phyloP scores from a whole-genome alignment of 2,329 filamentous ascomycete genomes.

The Colletotrichum australisinense region DNA sequence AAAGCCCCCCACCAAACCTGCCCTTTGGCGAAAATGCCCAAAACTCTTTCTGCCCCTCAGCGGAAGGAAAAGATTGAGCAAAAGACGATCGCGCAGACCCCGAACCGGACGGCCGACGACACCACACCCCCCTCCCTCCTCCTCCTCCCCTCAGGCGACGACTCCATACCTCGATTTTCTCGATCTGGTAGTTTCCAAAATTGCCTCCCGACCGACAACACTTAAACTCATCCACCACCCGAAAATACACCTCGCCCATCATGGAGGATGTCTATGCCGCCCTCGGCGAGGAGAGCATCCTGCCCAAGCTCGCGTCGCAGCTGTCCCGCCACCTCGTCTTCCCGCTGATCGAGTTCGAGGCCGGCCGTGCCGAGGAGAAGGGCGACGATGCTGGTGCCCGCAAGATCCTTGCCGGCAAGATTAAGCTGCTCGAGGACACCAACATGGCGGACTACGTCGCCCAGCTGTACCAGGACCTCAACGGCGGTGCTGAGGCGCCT shows the following conservation, averaged over 20 bases:
- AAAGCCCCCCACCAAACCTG: constrained; percentile 37
- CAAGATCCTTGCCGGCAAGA: constrained; percentile 87
- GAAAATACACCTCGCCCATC: constrained; percentile 23
- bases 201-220: background rate
- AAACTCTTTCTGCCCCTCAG: constrained; percentile 38
- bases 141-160: constrained; percentile 7
- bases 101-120: constrained; percentile 19
- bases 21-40: constrained; percentile 37
- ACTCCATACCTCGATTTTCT: constrained; percentile 14
- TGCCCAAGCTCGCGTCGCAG: constrained; percentile 89
- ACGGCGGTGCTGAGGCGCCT: constrained; percentile 81
- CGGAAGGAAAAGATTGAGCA: constrained; percentile 25
- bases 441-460: constrained; percentile 99
- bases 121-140: background rate
- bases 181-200: constrained; percentile 40
- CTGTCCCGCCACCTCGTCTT: constrained; percentile 97
- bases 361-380: constrained; percentile 83
- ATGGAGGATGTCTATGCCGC: constrained; percentile 38
- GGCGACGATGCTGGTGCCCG: constrained; percentile 67
- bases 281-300: constrained; percentile 61
- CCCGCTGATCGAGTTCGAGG: constrained; percentile 92
- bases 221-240: background rate
- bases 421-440: constrained; percentile 93
- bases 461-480: constrained; percentile 88
- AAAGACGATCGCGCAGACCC: constrained; percentile 29